Conservation (phyloP, 306 rosid species). For the Cucurbita argyrosperma region DNA sequence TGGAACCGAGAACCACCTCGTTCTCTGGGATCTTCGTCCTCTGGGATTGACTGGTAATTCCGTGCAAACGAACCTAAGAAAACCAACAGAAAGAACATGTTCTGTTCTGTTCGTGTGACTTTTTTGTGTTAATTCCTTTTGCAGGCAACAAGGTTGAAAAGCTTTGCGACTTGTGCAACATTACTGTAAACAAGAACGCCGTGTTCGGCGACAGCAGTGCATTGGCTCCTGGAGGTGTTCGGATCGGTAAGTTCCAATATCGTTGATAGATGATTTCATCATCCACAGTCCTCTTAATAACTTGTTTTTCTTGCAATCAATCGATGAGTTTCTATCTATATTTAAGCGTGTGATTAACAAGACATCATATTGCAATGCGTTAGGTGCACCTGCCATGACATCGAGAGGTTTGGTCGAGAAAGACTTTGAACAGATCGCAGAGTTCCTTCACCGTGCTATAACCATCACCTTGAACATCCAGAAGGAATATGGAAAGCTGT, state of each 20-base stretch:
- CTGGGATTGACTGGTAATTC: slow-evolving; percentile 79
- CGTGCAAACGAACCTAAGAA: background rate
- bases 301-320: background rate
- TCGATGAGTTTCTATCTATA: background rate
- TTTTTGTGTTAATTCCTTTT: slow-evolving; percentile 2
- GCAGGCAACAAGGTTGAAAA: slow-evolving; percentile 98
- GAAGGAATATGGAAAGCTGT: slow-evolving; percentile 63
- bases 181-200: slow-evolving; percentile 92
- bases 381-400: slow-evolving; percentile 96
- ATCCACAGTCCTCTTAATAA: background rate
- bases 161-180: slow-evolving; percentile 77
- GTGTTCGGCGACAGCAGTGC: slow-evolving; percentile 98
- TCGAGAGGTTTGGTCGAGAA: slow-evolving; percentile 86
- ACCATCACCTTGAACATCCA: slow-evolving; percentile 56
- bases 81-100: background rate
- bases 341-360: background rate
- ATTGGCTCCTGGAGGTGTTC: slow-evolving; percentile 91
- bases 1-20: slow-evolving; percentile 95
- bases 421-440: slow-evolving; percentile 88
- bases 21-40: slow-evolving; percentile 97
- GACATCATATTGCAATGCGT: background rate
- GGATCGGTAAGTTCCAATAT: slow-evolving; percentile 51
- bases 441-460: slow-evolving; percentile 86
- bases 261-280: background rate
- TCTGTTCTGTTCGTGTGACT: background rate